Conservation (phyloP, 2,329 filamentous ascomycete genomes). For the Botryotinia narcissicola region DNA sequence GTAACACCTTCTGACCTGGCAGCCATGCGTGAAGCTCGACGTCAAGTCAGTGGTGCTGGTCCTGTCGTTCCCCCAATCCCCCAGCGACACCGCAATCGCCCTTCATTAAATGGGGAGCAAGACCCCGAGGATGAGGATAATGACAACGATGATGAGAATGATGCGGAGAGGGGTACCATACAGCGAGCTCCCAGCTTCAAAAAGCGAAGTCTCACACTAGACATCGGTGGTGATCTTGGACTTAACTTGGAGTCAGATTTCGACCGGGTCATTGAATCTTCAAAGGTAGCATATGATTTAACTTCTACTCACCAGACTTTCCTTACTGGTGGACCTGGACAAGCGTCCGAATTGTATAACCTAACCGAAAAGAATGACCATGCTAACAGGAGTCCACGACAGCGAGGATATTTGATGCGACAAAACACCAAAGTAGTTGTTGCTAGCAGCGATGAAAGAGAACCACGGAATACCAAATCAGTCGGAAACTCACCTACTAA, state of each 20-base stretch:
- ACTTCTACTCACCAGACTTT: conserved; percentile 31
- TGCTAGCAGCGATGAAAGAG: conserved; percentile 68
- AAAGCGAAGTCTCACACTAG: conserved; percentile 77
- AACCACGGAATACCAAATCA: conserved; percentile 54
- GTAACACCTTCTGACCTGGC: conserved; percentile 80
- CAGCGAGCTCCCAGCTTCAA: conserved; percentile 69
- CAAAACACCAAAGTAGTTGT: conserved; percentile 97
- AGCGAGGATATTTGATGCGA: conserved; percentile 98
- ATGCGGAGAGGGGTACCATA: conserved; percentile 37
- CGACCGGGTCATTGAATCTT: conserved; percentile 88
- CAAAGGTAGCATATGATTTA: conserved; percentile 75
- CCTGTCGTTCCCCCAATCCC: conserved; percentile 60
- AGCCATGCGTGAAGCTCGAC: conserved; percentile 81
- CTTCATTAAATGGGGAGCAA: conserved; percentile 48
- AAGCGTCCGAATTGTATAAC: conserved; percentile 43
- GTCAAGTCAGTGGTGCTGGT: conserved; percentile 77
- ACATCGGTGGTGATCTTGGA: conserved; percentile 70
- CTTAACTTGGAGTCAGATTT: conserved; percentile 90
- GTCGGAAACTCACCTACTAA: conserved; percentile 69
- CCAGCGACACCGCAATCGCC: conserved; percentile 55
- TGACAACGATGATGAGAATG: conserved; percentile 29
- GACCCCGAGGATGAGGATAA: conserved; percentile 32
- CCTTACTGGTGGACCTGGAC: conserved; percentile 40
- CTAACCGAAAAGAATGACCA: conserved; percentile 30
- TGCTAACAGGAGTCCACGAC: conserved; percentile 64